These are phyloP conservation scores for Centrapalus pauciflorus DNA, from an alignment of 129 eudicot species.

Conservation along the genomic window DNA sequence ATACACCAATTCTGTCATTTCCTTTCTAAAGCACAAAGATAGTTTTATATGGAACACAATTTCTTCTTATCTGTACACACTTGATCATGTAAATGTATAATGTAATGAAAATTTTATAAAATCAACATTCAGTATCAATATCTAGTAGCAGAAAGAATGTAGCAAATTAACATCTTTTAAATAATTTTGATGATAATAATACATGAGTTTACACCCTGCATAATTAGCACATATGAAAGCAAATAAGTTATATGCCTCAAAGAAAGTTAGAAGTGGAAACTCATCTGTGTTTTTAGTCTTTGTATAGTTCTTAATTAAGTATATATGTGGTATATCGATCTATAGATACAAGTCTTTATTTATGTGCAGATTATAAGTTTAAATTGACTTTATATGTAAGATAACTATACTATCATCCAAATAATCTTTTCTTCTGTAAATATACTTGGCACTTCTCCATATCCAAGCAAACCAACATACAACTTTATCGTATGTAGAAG, in stretches of 20 bases:
- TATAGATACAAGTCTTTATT: neutral
- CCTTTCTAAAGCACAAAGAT: too few relatives aligned
- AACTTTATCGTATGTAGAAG: neutral
- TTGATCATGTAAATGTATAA: conserved; percentile 2
- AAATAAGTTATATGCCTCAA: neutral
- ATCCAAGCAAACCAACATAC: neutral
- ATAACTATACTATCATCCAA: conserved; percentile 1
- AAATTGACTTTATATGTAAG: neutral
- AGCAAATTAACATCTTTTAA: neutral
- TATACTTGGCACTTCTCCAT: neutral
- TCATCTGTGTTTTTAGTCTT: neutral
- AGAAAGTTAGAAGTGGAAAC: neutral
- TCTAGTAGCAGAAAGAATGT: neutral
- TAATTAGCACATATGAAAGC: neutral
- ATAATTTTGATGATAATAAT: neutral
- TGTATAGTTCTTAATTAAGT: conserved; percentile 7
- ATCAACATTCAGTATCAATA: conserved; percentile 9
- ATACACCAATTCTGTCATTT: neutral
- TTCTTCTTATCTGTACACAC: neutral
- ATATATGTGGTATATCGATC: neutral
- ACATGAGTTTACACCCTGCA: neutral
- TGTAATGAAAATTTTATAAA: neutral
- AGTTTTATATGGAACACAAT: neutral
- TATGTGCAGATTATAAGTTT: neutral
- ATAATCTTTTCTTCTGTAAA: conserved; percentile 2